Base-by-base conservation (phyloP, 768 basidiomycete species). In the Xerocomellus dryophilus region DNA sequence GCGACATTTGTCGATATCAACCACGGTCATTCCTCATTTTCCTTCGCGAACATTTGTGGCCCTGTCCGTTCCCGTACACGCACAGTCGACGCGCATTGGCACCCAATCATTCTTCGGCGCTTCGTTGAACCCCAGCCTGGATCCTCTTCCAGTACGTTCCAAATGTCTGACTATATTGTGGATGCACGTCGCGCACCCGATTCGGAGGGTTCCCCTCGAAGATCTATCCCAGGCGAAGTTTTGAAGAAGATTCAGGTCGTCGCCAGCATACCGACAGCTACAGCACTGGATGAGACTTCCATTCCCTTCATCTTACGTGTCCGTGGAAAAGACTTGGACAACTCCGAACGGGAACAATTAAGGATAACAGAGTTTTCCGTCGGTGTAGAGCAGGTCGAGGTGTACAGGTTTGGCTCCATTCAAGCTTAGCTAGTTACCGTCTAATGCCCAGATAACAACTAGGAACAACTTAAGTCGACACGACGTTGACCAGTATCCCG, bases 181-280 rank as follows among this genome's bases (percentile, higher is more conserved):
- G 77, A 76, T 35, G 68, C 78, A 3, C 61, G 68, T 40, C 65
- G 57, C 29, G 58, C 58, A 39, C 50, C 62, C 5, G 50, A 55
- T n/a, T 36, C 54, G 20, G 51, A 64, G 21, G 29, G 25, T 20
- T 25, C 61, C 53, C 38, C 42, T 29, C 47, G n/a, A 38, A 48
- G n/a, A 41, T 50, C 66, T 35, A 81, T 88, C 29, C 82, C 84
- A 4, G 9, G 66, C 9, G 76, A 82, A 7, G 58, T 89, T 11
- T 63, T 90, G 12, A 78, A 80, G 7, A 83, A 83, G 55, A 74
- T 93, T 20, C 79, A 87, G 52, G 76, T 90, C 47, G 66, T 87
- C 23, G 82, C 80, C 4, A 81, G 83, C 17, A 75, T 87, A 4
- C 87, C 90, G 0, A 76, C 79, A 20, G 73, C 77, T 53, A 63